phyloP scores from a whole-genome alignment of 202 grass and related monocot genomes.

The Cymbopogon flexuosus region DNA sequence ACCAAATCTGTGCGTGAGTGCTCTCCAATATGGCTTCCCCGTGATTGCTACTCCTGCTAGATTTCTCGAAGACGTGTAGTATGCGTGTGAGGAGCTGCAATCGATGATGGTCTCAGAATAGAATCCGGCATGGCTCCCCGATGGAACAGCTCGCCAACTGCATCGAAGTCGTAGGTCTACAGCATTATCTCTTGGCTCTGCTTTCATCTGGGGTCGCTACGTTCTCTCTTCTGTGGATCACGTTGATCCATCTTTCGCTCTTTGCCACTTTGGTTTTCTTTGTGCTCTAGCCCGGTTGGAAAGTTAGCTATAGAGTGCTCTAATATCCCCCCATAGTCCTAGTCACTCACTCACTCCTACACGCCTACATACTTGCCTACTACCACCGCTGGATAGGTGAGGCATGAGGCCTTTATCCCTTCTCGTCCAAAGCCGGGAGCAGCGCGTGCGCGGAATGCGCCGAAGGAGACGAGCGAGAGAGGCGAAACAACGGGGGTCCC shows the following conservation, averaged over 20 bases:
- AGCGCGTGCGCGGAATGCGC: constrained; percentile 24
- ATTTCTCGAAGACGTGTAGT: background rate
- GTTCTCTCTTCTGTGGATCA: background rate
- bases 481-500: no score
- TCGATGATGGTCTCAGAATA: background rate
- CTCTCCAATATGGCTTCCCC: background rate
- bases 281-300: background rate
- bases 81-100: background rate
- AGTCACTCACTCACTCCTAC: background rate
- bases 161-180: background rate
- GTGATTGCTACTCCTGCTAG: background rate
- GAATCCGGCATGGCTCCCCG: background rate
- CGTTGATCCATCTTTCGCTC: background rate
- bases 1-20: background rate
- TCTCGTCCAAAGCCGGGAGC: constrained; percentile 32
- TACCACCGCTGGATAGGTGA: background rate
- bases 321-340: background rate
- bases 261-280: background rate
- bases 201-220: background rate
- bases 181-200: background rate
- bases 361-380: background rate
- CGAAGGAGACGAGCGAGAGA: background rate
- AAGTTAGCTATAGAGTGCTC: background rate
- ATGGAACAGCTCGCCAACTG: constrained; percentile 22
- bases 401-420: background rate